These are phyloP conservation scores for Sporisorium reilianum DNA, from an alignment of 1,284 basidiomycete genomes.

Conservation along the genomic window DNA sequence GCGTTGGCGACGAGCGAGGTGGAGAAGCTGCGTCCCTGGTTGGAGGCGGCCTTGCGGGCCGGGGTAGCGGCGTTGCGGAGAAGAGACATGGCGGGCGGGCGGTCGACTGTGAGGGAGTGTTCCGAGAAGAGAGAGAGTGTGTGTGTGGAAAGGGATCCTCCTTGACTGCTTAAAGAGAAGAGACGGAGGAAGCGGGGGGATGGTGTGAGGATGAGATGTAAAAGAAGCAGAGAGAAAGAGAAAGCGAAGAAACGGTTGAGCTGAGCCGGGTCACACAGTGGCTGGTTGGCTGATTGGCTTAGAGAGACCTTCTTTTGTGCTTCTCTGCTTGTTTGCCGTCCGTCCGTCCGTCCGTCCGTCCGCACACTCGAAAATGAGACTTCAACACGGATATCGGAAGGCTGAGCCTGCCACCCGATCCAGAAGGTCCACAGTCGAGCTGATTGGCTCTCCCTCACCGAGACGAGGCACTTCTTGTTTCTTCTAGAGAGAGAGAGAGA, in stretches of 20 bases:
- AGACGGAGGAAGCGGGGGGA: constrained; percentile 3
- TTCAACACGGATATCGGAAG: neutral
- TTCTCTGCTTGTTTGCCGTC: neutral
- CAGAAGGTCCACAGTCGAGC: neutral
- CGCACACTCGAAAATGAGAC: no score
- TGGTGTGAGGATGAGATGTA: constrained; percentile 22
- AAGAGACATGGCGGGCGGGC: constrained; percentile 56
- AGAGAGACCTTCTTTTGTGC: no score
- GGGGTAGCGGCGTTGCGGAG: constrained; percentile 54
- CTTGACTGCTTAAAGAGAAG: constrained; percentile 12
- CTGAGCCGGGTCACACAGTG: constrained; percentile 7
- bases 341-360: neutral
- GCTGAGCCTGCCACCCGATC: no score
- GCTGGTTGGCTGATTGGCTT: neutral
- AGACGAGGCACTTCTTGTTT: neutral
- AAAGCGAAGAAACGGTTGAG: constrained; percentile 9
- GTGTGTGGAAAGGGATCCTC: constrained; percentile 15
- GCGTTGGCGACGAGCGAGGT: constrained; percentile 54
- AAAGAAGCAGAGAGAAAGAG: constrained; percentile 15
- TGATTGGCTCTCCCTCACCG: neutral
- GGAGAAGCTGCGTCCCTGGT: constrained; percentile 53
- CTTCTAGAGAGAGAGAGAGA: no score
- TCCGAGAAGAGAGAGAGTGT: no score
- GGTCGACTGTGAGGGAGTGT: neutral
- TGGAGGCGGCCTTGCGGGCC: constrained; percentile 50